Evolutionary conservation across 2,329 filamentous ascomycete genomes (phyloP).

Genomic region (Zelopaecilomyces penicillatus): DNA sequence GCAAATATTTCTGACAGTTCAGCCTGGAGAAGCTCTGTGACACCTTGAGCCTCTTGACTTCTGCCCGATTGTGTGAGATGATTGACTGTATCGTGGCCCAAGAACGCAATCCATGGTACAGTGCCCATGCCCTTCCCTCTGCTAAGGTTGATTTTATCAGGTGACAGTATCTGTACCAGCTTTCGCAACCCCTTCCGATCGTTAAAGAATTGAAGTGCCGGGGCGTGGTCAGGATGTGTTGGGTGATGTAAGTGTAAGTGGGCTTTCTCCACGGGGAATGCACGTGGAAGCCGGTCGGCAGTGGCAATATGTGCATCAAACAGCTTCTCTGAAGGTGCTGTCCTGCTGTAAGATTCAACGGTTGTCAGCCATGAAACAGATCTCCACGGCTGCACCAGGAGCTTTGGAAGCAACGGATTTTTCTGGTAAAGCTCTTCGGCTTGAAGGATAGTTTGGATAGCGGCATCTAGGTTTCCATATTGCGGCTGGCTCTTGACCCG

Average conservation of each 20-base stretch:
- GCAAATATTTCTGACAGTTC: slow-evolving; percentile 25
- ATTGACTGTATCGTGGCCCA: slow-evolving; percentile 40
- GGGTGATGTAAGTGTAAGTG: slow-evolving; percentile 50
- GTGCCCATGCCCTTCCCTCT: slow-evolving; percentile 23
- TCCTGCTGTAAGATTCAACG: slow-evolving; percentile 37
- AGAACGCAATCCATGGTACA: slow-evolving; percentile 28
- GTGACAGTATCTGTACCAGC: slow-evolving; percentile 16
- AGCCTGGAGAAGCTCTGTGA: slow-evolving; percentile 29
- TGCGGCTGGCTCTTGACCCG: slow-evolving; percentile 31
- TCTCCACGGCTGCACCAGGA: slow-evolving; percentile 37
- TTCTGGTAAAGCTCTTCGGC: slow-evolving; percentile 35
- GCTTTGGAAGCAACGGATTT: slow-evolving; percentile 25
- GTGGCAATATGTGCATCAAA: slow-evolving; percentile 46
- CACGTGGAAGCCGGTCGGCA: slow-evolving; percentile 29
- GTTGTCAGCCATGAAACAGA: slow-evolving; percentile 44
- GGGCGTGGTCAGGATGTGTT: slow-evolving; percentile 36
- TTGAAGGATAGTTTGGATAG: slow-evolving; percentile 39
- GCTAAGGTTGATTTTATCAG: slow-evolving; percentile 19
- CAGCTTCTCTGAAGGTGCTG: slow-evolving; percentile 36
- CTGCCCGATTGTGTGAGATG: slow-evolving; percentile 33
- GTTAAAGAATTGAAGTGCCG: slow-evolving; percentile 39
- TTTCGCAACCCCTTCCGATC: slow-evolving; percentile 22
- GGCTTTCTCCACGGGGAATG: slow-evolving; percentile 37
- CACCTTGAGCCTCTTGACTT: slow-evolving; percentile 31
- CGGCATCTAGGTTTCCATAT: slow-evolving; percentile 37